phyloP scores from a whole-genome alignment of 163 green algal species.

The Prototheca cutis region DNA sequence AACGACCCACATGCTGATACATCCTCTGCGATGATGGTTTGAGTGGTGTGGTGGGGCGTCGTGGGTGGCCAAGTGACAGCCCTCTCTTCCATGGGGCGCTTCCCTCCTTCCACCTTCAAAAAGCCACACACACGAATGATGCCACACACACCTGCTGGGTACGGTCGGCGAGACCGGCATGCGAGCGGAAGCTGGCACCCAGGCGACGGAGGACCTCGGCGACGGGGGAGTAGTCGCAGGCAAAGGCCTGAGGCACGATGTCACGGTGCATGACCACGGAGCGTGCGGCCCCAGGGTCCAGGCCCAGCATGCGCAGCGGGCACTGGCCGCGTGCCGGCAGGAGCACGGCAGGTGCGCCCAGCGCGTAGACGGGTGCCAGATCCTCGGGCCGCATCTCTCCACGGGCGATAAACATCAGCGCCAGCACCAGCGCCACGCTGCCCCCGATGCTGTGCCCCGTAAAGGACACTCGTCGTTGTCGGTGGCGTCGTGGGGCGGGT shows the following conservation, averaged over 20 bases:
- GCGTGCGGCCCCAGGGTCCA: constrained; percentile 52
- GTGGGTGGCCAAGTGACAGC: too few relatives aligned
- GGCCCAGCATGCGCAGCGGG: constrained; percentile 60
- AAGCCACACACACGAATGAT: too few relatives aligned
- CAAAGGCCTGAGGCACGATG: constrained; percentile 93
- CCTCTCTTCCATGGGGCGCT: too few relatives aligned
- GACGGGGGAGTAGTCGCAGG: constrained; percentile 88
- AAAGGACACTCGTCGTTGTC: constrained; percentile 54
- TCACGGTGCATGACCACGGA: constrained; percentile 93
- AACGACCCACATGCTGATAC: constrained; percentile 32
- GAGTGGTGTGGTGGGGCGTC: too few relatives aligned
- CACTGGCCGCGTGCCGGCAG: constrained; percentile 21
- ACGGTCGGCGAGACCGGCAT: too few relatives aligned
- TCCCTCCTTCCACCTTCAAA: too few relatives aligned
- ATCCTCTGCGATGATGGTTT: not conserved
- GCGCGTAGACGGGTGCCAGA: constrained; percentile 75
- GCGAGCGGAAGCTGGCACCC: too few relatives aligned
- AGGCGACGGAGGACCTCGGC: constrained; percentile 55
- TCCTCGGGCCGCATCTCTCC: constrained; percentile 49
- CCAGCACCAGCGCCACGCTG: constrained; percentile 70
- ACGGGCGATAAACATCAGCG: constrained; percentile 78
- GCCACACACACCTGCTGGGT: too few relatives aligned
- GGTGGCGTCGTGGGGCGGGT: not conserved
- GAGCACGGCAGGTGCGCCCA: constrained; percentile 88
- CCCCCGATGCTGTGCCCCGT: constrained; percentile 92